These are phyloP conservation scores for Canavalia gladiata DNA, from an alignment of 306 rosid species.

Conservation along the genomic window DNA sequence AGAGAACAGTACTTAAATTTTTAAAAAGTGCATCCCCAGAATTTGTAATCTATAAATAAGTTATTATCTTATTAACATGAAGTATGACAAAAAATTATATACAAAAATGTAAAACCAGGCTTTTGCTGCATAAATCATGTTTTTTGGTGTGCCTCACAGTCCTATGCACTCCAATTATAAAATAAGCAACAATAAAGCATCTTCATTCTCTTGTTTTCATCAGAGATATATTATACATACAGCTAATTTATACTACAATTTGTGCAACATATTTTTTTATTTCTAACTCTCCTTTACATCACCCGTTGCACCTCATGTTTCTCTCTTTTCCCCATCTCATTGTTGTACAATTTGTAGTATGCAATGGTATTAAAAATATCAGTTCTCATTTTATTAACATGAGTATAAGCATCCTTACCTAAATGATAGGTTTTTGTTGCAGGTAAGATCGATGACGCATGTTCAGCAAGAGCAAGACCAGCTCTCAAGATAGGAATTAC, in stretches of 20 bases:
- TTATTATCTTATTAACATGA: conserved; percentile 7
- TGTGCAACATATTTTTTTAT: no score
- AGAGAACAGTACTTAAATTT: neutral
- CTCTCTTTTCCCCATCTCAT: no score
- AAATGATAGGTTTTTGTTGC: conserved; percentile 87
- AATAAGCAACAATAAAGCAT: conserved; percentile 8
- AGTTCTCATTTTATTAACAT: no score
- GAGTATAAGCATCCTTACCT: conserved; percentile 61
- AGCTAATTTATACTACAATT: no score
- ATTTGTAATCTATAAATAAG: conserved; percentile 22
- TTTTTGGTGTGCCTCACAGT: neutral
- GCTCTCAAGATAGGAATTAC: conserved; percentile 93
- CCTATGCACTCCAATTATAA: conserved; percentile 17
- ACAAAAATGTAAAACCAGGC: conserved; percentile 3
- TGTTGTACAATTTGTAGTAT: no score
- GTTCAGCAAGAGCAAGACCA: conserved; percentile 90
- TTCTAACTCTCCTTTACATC: no score
- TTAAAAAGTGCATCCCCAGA: conserved; percentile 12
- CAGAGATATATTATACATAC: neutral
- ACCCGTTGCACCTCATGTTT: no score
- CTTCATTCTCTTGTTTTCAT: conserved; percentile 5
- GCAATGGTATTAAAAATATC: no score
- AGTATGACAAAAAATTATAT: neutral
- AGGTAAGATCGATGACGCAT: conserved; percentile 82
- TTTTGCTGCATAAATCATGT: neutral